Evolutionary conservation across 2,329 filamentous ascomycete species (phyloP).

Genomic region (Myriosclerotinia scirpicola): DNA sequence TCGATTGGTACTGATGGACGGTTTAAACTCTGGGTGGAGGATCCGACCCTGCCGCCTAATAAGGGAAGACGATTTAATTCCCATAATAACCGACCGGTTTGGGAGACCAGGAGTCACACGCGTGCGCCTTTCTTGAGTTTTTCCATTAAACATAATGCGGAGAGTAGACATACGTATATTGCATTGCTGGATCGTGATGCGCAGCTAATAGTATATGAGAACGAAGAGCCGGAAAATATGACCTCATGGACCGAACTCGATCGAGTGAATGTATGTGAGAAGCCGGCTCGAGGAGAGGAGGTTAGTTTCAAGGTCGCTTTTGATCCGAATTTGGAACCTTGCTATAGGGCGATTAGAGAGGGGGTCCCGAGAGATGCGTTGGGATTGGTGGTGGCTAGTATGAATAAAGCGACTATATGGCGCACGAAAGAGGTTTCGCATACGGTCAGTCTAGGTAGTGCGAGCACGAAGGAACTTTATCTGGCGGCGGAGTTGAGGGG

Average conservation of each 20-base stretch:
- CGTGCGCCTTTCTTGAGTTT: constrained; percentile 67
- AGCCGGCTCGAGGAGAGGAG: constrained; percentile 78
- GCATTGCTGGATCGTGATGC: constrained; percentile 84
- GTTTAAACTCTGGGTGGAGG: constrained; percentile 91
- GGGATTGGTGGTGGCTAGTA: constrained; percentile 79
- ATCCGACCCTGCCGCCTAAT: constrained; percentile 72
- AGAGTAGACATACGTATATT: constrained; percentile 77
- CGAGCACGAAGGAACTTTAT: constrained; percentile 76
- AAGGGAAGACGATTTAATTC: constrained; percentile 78
- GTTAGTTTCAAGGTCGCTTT: constrained; percentile 83
- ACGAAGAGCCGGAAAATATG: constrained; percentile 78
- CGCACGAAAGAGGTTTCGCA: constrained; percentile 62
- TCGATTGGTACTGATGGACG: constrained; percentile 87
- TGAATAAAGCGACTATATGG: constrained; percentile 81
- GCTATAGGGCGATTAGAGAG: constrained; percentile 73
- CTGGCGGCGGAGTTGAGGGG: constrained; percentile 73
- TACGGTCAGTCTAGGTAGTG: constrained; percentile 52
- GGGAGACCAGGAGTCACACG: constrained; percentile 35
- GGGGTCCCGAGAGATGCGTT: constrained; percentile 80
- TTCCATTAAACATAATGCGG: constrained; percentile 79
- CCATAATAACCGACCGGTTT: constrained; percentile 63
- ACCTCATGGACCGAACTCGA: constrained; percentile 74
- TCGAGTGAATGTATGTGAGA: constrained; percentile 69
- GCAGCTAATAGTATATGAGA: constrained; percentile 77
- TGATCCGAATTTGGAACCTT: constrained; percentile 81